Base-by-base conservation (phyloP, 2,329 filamentous ascomycete species). In the Podosphaera xanthii region DNA sequence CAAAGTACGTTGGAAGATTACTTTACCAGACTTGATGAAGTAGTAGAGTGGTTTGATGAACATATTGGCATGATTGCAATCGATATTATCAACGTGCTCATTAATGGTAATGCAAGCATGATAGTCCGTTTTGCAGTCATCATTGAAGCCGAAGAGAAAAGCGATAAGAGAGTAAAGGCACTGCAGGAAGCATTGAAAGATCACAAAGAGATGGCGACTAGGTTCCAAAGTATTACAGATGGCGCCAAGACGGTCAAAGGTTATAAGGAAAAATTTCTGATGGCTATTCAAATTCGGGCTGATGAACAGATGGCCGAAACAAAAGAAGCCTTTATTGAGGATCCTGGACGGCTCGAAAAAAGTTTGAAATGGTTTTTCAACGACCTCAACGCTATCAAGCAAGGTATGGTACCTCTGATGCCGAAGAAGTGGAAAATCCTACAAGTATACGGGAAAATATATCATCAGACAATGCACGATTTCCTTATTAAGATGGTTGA, bases 361-460 rank as follows among this genome's bases (percentile, higher is more conserved):
- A 82, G 80, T 64, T 81, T 95, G 72, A 86, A 86, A 67, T 98
- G 92, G 92, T 98, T 83, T 72, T 98, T 97, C 74, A 96, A 97
- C 73, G 91, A 98, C 70, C 78, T 98, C 44, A 94, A 94, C 71
- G 89, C 88, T 2, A 91, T 96, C 68, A 89, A 91, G 71, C 78
- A 94, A 62, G 91, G 92, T 67, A 94, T 98, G 87, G 81, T 86
- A 61, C 80, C 81, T 35, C 76, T 98, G 58, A 90, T 96, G 81
- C 92, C 94, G 7, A 91, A 87, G 72, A 94, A 92, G 71, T 98
- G 92, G 92, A 90, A 85, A 69, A 95, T 98, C 55, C 86, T 90
- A 73, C 83, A 86, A 69, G 92, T 86, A 0, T 98, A 94, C 70
- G 84, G 83, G 61, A 80, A 86, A 66, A 90, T 94, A 62, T 98